Percentiles rank a stretch among this genome's conserved stretches.
These are phyloP conservation scores for Aspergillus sp. DNA, from an alignment of 2,329 filamentous ascomycete species.

Conservation along the genomic window DNA sequence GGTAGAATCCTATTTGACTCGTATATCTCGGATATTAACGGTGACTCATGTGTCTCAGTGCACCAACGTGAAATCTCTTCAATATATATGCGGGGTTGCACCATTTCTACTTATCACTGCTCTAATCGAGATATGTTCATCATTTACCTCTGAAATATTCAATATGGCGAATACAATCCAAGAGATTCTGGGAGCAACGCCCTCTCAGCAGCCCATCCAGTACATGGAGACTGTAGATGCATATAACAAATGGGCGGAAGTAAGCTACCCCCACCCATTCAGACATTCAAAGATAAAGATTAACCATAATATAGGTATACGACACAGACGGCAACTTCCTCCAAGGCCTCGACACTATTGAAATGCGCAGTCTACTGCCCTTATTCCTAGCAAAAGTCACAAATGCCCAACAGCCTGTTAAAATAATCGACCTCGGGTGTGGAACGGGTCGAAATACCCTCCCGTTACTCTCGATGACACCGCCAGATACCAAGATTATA, in stretches of 20 bases:
- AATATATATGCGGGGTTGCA: too few species aligned
- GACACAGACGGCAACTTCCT: constrained; percentile 64
- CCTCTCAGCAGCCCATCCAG: constrained; percentile 9
- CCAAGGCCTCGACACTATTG: constrained; percentile 57
- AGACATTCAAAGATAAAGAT: neutral
- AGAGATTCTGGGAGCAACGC: constrained; percentile 8
- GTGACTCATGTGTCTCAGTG: too few species aligned
- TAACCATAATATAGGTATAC: constrained; percentile 43
- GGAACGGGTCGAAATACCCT: constrained; percentile 61
- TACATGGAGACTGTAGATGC: constrained; percentile 33
- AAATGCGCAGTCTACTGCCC: constrained; percentile 50
- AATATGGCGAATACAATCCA: constrained; percentile 17
- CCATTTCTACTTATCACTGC: too few species aligned
- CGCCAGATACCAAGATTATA: constrained; percentile 34
- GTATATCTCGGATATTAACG: too few species aligned
- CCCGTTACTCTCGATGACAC: constrained; percentile 36
- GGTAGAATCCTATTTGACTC: too few species aligned
- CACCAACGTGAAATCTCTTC: too few species aligned
- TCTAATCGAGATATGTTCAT: too few species aligned
- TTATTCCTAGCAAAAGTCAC: constrained; percentile 36
- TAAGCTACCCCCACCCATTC: constrained; percentile 7
- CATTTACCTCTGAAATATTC: too few species aligned
- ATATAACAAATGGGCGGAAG: constrained; percentile 35
- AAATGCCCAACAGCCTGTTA: constrained; percentile 14
- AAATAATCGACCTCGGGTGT: constrained; percentile 59